Percentiles rank a stretch among this genome's conserved stretches.
Conservation (phyloP, 2,329 filamentous ascomycete genomes). For the Cordyceps tenuipes region DNA sequence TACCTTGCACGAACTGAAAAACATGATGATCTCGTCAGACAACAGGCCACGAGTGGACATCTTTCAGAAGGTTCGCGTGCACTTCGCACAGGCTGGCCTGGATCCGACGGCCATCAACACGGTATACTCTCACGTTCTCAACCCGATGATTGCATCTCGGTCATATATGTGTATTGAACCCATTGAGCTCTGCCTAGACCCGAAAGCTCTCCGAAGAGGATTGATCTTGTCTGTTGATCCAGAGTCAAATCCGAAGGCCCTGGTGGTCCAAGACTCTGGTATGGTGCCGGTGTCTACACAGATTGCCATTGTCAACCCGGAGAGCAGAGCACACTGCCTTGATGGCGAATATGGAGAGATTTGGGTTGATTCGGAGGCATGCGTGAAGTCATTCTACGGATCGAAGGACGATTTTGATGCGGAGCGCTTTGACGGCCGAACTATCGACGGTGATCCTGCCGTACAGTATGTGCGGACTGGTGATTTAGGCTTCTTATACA, state of each 20-base stretch:
- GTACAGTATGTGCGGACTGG: slow-evolving; percentile 89
- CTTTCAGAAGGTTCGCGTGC: slow-evolving; percentile 87
- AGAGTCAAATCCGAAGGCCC: slow-evolving; percentile 67
- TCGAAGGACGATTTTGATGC: slow-evolving; percentile 86
- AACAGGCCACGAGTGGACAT: slow-evolving; percentile 80
- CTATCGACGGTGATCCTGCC: slow-evolving; percentile 81
- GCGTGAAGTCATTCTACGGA: slow-evolving; percentile 87
- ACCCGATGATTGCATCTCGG: slow-evolving; percentile 92
- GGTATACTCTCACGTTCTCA: slow-evolving; percentile 95
- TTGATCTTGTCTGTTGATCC: slow-evolving; percentile 82
- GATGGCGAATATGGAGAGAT: slow-evolving; percentile 98
- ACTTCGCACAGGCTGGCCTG: slow-evolving; percentile 79
- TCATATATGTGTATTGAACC: slow-evolving; percentile 99
- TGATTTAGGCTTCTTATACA: slow-evolving; percentile 92
- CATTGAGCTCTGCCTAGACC: slow-evolving; percentile 90
- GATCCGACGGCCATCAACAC: slow-evolving; percentile 97
- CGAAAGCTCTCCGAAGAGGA: slow-evolving; percentile 75
- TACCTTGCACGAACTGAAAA: slow-evolving; percentile 92
- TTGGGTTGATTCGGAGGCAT: slow-evolving; percentile 98
- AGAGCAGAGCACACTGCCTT: slow-evolving; percentile 83
- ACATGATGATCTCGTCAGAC: slow-evolving; percentile 97
- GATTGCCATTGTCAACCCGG: slow-evolving; percentile 96
- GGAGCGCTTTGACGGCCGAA: slow-evolving; percentile 87
- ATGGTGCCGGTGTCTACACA: slow-evolving; percentile 99
- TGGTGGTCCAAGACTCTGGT: slow-evolving; percentile 89